phyloP scores from a whole-genome alignment of 768 basidiomycete genomes.

The Boletus tylopilopsis region DNA sequence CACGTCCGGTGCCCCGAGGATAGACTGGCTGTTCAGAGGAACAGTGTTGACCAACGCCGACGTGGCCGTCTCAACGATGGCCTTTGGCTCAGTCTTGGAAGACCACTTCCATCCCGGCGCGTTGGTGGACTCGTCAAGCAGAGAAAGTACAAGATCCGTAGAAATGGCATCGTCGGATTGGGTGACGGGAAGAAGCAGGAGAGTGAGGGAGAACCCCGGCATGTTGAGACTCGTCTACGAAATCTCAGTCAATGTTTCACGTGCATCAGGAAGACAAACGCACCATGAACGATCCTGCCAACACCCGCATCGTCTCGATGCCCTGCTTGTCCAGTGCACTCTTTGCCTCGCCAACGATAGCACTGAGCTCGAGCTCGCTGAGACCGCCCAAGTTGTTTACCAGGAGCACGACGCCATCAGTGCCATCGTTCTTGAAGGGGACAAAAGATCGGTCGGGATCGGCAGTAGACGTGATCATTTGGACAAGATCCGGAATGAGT shows the following conservation, averaged over 20 bases:
- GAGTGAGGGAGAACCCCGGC: conserved; percentile 86
- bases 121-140: conserved; percentile 64
- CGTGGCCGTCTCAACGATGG: conserved; percentile 12
- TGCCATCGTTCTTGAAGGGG: conserved; percentile 57
- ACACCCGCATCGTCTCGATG: conserved; percentile 55
- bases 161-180: conserved; percentile 38
- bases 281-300: conserved; percentile 88
- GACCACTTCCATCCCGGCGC: conserved; percentile 89
- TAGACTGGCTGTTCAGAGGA: conserved; percentile 1
- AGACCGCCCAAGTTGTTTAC: conserved; percentile 88
- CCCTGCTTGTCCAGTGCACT: conserved; percentile 52
- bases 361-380: conserved; percentile 77
- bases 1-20: conserved; percentile 41
- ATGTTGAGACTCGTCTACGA: conserved; percentile 83
- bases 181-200: conserved; percentile 65
- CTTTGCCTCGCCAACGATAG: conserved; percentile 59
- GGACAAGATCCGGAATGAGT: conserved; percentile 67
- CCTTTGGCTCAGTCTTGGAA: conserved; percentile 40
- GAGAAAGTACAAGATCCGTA: conserved; percentile 48
- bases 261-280: conserved; percentile 8
- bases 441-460: conserved; percentile 80
- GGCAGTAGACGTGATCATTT: conserved; percentile 62
- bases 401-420: conserved; percentile 70
- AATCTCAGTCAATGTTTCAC: neutral
- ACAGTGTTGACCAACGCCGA: conserved; percentile 10